Evolutionary conservation across 441 rosid species (phyloP), one percentile per base, ranked within the genome.

Genomic region (Mallotus repandus): DNA sequence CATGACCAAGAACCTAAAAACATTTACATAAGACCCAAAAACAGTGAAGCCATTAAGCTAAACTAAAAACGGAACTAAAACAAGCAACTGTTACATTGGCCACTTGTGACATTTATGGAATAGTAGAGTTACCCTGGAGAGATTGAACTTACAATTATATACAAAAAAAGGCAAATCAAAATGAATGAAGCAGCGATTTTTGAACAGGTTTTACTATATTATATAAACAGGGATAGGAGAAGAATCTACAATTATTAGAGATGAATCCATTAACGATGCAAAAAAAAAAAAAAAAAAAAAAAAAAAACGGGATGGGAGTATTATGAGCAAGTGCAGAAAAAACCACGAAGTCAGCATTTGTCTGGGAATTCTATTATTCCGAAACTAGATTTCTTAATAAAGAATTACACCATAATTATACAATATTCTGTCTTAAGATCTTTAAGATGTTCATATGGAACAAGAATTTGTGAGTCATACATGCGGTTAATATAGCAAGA

Each of bases 241-340:
- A 69, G 1, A 57, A 59, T 56, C 22, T 43, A 50, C n/a, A 29
- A 64, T 21, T 19, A 50, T 41, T 14, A 56, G 22, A 58, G 41
- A 38, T 38, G 25, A 66, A 50, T 54, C 32, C 63, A 54, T 52
- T 13, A 18, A 59, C n/a, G n/a, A n/a, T n/a, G n/a, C n/a, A 16
- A 68, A 79, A 21, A 55, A 35, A 59, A 22, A 43, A 15, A 18
- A 12, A 9, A n/a, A 59, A 16, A 68, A 79, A 21, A 55, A 35
- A 59, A 22, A 43, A 15, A 18, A 12, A 9, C 15, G 32, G 2
- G 32, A 29, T 29, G 32, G 8, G 76, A 70, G 62, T 43, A 65
- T 66, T 41, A 74, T 80, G 69, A 80, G 70, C 83, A 82, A 83
- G 83, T 77, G 80, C 80, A 74, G 32, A 73, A 69, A 73, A 65